A percentile compares a stretch with the other conserved stretches of the same genome.
phyloP scores from a whole-genome alignment of 2,329 filamentous ascomycete species.

The Ceratocystis smalleyi region DNA sequence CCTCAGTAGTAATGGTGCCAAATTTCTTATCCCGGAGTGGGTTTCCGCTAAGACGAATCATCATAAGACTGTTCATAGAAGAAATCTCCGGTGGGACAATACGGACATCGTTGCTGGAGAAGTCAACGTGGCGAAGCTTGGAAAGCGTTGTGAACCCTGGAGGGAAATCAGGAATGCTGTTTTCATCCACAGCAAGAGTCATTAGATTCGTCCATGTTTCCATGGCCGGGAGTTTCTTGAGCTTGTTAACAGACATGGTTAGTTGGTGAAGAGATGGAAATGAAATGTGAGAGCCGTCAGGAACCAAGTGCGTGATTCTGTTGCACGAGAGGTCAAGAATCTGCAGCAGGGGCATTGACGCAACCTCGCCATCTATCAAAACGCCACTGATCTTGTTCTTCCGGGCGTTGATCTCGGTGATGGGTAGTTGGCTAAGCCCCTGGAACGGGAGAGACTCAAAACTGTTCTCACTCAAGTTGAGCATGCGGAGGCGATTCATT shows the following conservation, averaged over 20 bases:
- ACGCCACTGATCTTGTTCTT: constrained; percentile 65
- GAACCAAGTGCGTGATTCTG: constrained; percentile 42
- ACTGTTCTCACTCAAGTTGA: constrained; percentile 70
- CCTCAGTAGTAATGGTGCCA: constrained; percentile 60
- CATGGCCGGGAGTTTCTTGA: constrained; percentile 58
- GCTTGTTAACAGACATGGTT: constrained; percentile 64
- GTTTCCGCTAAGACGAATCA: constrained; percentile 72
- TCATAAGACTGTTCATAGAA: constrained; percentile 60
- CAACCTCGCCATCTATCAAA: constrained; percentile 49
- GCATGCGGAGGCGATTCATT: constrained; percentile 51
- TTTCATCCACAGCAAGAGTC: constrained; percentile 65
- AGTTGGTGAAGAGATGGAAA: constrained; percentile 60
- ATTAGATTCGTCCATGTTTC: constrained; percentile 57
- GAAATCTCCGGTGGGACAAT: constrained; percentile 61
- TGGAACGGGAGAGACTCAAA: constrained; percentile 58
- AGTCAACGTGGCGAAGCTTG: constrained; percentile 60
- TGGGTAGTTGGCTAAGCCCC: constrained; percentile 47
- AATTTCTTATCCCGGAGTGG: constrained; percentile 81
- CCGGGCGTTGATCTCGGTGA: constrained; percentile 57
- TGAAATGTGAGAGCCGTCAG: constrained; percentile 32
- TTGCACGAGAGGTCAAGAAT: constrained; percentile 66
- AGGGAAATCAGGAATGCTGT: constrained; percentile 62
- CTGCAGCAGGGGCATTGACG: constrained; percentile 49
- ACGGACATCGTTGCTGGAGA: constrained; percentile 71
- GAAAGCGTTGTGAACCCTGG: constrained; percentile 53